Percentiles rank a stretch among this genome's conserved stretches.
Evolutionary conservation across 306 rosid species (phyloP).

Genomic region (Lathyrus aphaca): DNA sequence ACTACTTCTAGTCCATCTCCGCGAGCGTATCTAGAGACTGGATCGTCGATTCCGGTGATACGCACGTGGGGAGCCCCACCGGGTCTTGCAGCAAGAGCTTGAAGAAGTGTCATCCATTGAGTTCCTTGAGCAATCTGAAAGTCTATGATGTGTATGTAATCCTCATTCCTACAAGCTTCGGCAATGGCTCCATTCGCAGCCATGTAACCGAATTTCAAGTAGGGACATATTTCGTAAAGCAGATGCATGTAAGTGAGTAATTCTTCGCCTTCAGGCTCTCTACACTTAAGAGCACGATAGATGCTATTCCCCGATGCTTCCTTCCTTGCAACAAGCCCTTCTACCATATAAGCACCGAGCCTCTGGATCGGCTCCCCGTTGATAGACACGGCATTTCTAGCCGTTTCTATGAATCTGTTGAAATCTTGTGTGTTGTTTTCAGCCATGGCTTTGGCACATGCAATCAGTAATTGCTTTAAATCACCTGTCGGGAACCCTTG

Average conservation of each 20-base stretch:
- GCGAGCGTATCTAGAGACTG: constrained; percentile 73
- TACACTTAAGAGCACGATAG: constrained; percentile 76
- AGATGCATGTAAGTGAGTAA: constrained; percentile 86
- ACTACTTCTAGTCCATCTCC: constrained; percentile 75
- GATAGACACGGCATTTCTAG: constrained; percentile 70
- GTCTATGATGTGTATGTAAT: constrained; percentile 84
- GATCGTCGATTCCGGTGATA: constrained; percentile 91
- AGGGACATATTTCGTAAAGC: constrained; percentile 88
- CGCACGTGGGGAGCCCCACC: constrained; percentile 83
- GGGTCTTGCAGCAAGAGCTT: constrained; percentile 95
- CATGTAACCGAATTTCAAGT: constrained; percentile 95
- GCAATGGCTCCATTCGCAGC: constrained; percentile 99
- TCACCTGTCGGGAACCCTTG: constrained; percentile 51
- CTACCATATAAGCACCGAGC: constrained; percentile 95
- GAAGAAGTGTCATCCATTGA: constrained; percentile 94
- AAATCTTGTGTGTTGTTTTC: constrained; percentile 55
- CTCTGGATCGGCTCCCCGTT: constrained; percentile 87
- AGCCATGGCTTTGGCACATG: constrained; percentile 76
- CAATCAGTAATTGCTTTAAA: constrained; percentile 75
- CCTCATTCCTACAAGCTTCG: constrained; percentile 84
- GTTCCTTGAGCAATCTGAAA: constrained; percentile 92
- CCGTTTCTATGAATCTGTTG: constrained; percentile 61
- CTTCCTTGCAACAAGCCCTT: constrained; percentile 91
- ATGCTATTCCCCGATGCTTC: constrained; percentile 79
- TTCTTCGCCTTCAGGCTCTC: constrained; percentile 86